These are phyloP conservation scores for Paratrypanosoma confusum DNA, from an alignment of 208 protist species.

Conservation along the genomic window DNA sequence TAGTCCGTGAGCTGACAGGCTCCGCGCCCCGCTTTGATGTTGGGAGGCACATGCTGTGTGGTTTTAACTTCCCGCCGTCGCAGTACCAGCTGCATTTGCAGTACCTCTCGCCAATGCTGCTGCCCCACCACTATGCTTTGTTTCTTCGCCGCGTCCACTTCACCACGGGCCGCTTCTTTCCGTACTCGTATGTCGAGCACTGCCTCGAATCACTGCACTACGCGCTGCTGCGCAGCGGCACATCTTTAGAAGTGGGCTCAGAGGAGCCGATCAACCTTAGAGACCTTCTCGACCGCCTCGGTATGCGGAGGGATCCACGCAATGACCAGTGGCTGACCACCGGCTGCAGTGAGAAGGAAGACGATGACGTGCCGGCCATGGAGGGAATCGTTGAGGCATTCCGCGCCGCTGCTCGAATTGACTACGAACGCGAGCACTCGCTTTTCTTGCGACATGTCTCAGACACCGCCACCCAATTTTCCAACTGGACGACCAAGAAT, in stretches of 20 bases:
- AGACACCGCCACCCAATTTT: slow-evolving; percentile 11
- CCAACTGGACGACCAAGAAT: slow-evolving; percentile 24
- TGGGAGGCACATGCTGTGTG: slow-evolving; percentile 14
- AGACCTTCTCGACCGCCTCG: too few relatives aligned
- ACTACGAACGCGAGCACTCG: slow-evolving; percentile 28
- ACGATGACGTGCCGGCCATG: slow-evolving; percentile 18
- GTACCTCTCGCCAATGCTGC: slow-evolving; percentile 50
- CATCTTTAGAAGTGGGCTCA: too few relatives aligned
- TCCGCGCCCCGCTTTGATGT: not conserved
- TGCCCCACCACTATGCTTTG: slow-evolving; percentile 59
- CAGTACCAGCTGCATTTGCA: slow-evolving; percentile 77
- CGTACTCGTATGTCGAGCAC: slow-evolving; percentile 29
- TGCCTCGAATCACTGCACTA: slow-evolving; percentile 15
- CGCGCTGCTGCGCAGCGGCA: too few relatives aligned
- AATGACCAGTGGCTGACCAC: too few relatives aligned
- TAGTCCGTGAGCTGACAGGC: slow-evolving; percentile 3
- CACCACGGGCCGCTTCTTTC: slow-evolving; percentile 56
- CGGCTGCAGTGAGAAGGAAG: slow-evolving; percentile 1
- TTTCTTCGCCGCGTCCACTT: slow-evolving; percentile 60
- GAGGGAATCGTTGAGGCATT: slow-evolving; percentile 17
- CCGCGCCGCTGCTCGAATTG: slow-evolving; percentile 16
- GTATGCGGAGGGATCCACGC: too few relatives aligned
- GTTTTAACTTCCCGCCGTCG: slow-evolving; percentile 71
- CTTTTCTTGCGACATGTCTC: slow-evolving; percentile 23
- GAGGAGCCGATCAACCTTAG: too few relatives aligned